Evolutionary conservation across 108 stramenopile species (phyloP).

Genomic region (Cylindrotheca fusiformis): DNA sequence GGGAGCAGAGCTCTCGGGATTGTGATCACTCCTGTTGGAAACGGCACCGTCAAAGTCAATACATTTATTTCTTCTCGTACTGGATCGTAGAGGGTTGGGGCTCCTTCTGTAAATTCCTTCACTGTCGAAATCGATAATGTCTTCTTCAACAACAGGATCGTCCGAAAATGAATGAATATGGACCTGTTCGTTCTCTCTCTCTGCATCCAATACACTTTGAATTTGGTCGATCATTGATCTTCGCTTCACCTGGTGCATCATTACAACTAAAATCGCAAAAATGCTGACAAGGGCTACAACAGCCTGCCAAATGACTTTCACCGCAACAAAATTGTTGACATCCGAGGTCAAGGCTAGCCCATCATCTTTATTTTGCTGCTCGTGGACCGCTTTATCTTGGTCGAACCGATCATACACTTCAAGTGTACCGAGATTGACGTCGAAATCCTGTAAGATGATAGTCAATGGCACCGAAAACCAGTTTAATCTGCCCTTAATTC

Average conservation of each 20-base stretch:
- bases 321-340: not conserved
- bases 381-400: not conserved
- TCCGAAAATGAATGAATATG: too few relatives aligned
- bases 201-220: not conserved
- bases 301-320: not conserved
- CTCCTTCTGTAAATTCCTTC: not conserved
- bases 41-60: too few relatives aligned
- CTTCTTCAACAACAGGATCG: not conserved
- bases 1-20: too few relatives aligned
- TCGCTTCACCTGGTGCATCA: not conserved
- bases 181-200: not conserved
- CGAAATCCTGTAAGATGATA: slow-evolving; percentile 40
- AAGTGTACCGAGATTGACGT: slow-evolving; percentile 10
- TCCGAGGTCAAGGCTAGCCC: not conserved
- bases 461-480: slow-evolving; percentile 76
- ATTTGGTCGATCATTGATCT: not conserved
- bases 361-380: not conserved
- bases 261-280: not conserved
- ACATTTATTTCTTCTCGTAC: not conserved
- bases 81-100: too few relatives aligned
- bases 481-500: slow-evolving; percentile 64
- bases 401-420: slow-evolving; percentile 21
- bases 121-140: slow-evolving; percentile 1
- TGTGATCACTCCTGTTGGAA: too few relatives aligned
- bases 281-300: not conserved